Base-by-base conservation (phyloP, 306 rosid genomes). In the Trifolium dubium region DNA sequence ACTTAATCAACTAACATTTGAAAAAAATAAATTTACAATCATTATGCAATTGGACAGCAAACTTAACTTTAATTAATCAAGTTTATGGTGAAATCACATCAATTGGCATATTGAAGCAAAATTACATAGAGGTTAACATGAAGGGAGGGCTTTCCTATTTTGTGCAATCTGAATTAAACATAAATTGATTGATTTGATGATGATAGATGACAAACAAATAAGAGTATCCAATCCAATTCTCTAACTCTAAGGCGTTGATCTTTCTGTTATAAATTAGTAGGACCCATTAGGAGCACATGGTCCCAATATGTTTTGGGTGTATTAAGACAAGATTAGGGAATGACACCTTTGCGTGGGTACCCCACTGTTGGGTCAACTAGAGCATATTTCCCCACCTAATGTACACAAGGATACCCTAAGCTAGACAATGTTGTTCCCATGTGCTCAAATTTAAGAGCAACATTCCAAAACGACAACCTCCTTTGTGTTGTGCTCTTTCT, bases 391-490 rank as follows among this genome's bases (percentile, higher is more conserved):
- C 99, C 99, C 92, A 92, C 94, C 88, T 55, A 86, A 82, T 83
- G 76, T 87, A 82, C 83, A 84, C 29, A 86, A 75, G 79, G 73
- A 83, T 88, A 80, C 92, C 92, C 85, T 81, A 83, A 81, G 73
- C 77, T 86, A 86, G 93, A 89, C 96, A 84, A 74, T 91, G 60
- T 94, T 94, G 96, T 94, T 94, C 89, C 97, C 98, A 94, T 94
- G 99, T 94, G 99, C 89, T 34, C 88, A 50, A 86, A 89, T 89
- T 93, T 86, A 90, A 90, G 84, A 83, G 93, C 96, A 90, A 89
- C 90, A 84, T 91, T 88, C 97, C 96, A 92, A 94, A 88, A 80
- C 88, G 74, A 85, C 95, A 87, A 85, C 89, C 90, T 80, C 86
- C 88, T 86, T 88, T 91, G 88, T 85, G 86, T 80, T 84, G 40